phyloP scores from a whole-genome alignment of 805 yeast genomes.

The Saccharomycopsis guyanensis region DNA sequence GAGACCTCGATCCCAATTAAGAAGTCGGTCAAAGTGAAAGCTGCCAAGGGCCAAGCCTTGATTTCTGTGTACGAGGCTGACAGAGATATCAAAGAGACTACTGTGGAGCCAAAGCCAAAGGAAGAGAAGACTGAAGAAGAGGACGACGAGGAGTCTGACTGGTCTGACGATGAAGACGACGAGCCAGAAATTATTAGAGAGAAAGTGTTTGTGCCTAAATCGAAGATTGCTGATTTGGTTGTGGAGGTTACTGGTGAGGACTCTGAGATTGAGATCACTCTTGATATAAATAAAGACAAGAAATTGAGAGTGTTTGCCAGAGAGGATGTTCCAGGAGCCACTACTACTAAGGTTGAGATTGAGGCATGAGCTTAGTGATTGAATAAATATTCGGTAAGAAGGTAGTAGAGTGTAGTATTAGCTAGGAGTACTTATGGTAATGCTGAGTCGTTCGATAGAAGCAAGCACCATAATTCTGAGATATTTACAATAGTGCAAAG shows the following conservation, averaged over 20 bases:
- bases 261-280: slow-evolving; percentile 53
- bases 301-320: slow-evolving; percentile 52
- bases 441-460: no score
- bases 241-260: slow-evolving; percentile 62
- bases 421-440: no score
- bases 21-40: slow-evolving; percentile 59
- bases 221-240: slow-evolving; percentile 69
- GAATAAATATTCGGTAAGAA: not conserved
- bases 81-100: slow-evolving; percentile 74
- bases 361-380: not conserved
- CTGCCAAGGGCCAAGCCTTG: slow-evolving; percentile 51
- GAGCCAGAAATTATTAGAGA: slow-evolving; percentile 85
- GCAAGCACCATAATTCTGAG: no score
- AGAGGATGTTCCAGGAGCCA: slow-evolving; percentile 53
- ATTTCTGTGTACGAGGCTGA: slow-evolving; percentile 80
- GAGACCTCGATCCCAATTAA: slow-evolving; percentile 91
- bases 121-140: slow-evolving; percentile 46
- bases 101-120: slow-evolving; percentile 55
- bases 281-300: slow-evolving; percentile 54
- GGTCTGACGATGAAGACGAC: slow-evolving; percentile 57
- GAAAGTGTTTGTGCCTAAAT: slow-evolving; percentile 66
- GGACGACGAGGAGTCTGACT: slow-evolving; percentile 42
- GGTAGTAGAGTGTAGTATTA: no score
- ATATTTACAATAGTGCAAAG: no score
- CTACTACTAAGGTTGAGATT: slow-evolving; percentile 49